A percentile compares a stretch with the other conserved stretches of the same genome.
Conservation (phyloP, 495 filamentous ascomycete species). For the Penicillium ucsense region DNA sequence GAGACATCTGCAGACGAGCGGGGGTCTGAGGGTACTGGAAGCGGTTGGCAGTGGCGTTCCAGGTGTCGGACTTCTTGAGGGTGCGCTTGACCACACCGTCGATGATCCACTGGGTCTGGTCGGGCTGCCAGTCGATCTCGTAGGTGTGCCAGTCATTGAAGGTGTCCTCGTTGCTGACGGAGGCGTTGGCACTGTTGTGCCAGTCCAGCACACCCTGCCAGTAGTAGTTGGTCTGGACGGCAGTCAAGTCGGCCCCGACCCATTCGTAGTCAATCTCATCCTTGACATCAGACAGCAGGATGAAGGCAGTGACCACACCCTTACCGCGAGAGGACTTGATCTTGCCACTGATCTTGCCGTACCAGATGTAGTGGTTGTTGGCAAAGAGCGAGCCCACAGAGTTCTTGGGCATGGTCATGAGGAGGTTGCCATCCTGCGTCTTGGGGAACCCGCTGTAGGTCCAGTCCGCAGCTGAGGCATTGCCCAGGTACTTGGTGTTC, state of each 20-base stretch:
- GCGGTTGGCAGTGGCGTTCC: conserved; percentile 69
- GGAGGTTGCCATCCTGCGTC: conserved; percentile 45
- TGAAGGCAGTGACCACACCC: conserved; percentile 94
- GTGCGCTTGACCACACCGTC: conserved; percentile 70
- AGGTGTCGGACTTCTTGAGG: conserved; percentile 66
- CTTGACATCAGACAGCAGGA: conserved; percentile 86
- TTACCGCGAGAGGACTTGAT: conserved; percentile 76
- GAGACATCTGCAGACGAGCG: conserved; percentile 83
- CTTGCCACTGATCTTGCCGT: conserved; percentile 79
- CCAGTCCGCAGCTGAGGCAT: conserved; percentile 72
- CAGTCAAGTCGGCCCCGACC: conserved; percentile 67
- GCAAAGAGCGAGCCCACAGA: conserved; percentile 78
- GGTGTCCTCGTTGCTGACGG: conserved; percentile 53
- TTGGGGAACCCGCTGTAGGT: conserved; percentile 71
- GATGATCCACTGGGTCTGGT: conserved; percentile 73
- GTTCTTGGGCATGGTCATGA: conserved; percentile 83
- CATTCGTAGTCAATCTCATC: conserved; percentile 98
- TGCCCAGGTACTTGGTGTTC: conserved; percentile 77
- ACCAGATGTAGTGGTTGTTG: conserved; percentile 90
- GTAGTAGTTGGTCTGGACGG: conserved; percentile 91
- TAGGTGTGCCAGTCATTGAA: conserved; percentile 80
- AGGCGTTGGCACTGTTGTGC: conserved; percentile 59
- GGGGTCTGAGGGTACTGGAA: conserved; percentile 92
- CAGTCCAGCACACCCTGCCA: conserved; percentile 90
- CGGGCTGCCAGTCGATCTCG: conserved; percentile 86